Conservation (phyloP, 805 yeast genomes). For the Nakazawaea ernobii region DNA sequence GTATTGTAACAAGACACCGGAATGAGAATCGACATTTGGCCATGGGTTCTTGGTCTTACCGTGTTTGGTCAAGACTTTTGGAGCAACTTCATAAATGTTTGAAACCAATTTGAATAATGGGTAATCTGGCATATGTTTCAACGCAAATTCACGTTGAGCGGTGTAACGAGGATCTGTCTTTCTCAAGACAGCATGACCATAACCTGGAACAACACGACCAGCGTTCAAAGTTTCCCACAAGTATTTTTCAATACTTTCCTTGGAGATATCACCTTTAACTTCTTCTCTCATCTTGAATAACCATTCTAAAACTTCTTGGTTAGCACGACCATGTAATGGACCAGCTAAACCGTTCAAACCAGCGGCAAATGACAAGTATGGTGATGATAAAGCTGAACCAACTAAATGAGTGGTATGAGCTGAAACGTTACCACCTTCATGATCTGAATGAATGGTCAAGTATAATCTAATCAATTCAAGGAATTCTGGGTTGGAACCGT, state of each 20-base stretch:
- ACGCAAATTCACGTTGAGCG: constrained; percentile 81
- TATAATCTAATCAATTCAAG: constrained; percentile 76
- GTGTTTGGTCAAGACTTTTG: constrained; percentile 72
- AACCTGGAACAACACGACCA: constrained; percentile 86
- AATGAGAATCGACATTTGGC: constrained; percentile 88
- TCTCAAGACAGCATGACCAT: constrained; percentile 84
- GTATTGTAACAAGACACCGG: constrained; percentile 81
- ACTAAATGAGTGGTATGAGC: constrained; percentile 85
- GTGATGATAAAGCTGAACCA: constrained; percentile 77
- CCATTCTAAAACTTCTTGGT: constrained; percentile 85
- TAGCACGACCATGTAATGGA: constrained; percentile 84
- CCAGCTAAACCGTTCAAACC: constrained; percentile 85
- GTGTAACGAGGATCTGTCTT: constrained; percentile 86
- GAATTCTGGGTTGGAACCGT: constrained; percentile 59
- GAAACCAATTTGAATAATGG: constrained; percentile 75
- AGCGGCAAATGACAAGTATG: constrained; percentile 73
- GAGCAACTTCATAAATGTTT: constrained; percentile 76
- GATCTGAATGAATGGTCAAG: constrained; percentile 79
- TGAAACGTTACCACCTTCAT: constrained; percentile 87
- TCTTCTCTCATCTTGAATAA: constrained; percentile 59
- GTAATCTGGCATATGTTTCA: constrained; percentile 69
- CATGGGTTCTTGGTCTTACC: constrained; percentile 92
- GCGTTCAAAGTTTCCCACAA: constrained; percentile 74
- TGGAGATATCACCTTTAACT: constrained; percentile 65
- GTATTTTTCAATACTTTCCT: constrained; percentile 66